A percentile compares a stretch with the other conserved stretches of the same genome.
These are phyloP conservation scores for Ophiostoma novo-ulmi DNA, from an alignment of 2,329 filamentous ascomycete species.

Conservation along the genomic window DNA sequence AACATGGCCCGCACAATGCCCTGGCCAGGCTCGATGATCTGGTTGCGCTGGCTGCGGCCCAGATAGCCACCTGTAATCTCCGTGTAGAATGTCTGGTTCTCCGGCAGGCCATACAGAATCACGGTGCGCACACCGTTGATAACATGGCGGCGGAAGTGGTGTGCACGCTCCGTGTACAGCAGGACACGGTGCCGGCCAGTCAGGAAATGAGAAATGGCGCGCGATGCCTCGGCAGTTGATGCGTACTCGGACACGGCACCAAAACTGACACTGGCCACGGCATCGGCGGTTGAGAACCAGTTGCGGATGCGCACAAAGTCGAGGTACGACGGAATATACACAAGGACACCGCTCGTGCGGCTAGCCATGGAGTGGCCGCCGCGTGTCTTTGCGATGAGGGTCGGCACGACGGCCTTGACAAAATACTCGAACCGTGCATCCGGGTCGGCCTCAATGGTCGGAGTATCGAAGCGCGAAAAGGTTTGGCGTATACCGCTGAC, in stretches of 20 bases:
- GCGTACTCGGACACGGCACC: constrained; percentile 88
- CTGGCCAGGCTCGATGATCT: constrained; percentile 51
- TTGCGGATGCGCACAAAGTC: constrained; percentile 94
- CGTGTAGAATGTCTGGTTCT: constrained; percentile 76
- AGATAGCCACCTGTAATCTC: constrained; percentile 69
- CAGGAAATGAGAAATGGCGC: constrained; percentile 82
- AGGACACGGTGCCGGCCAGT: constrained; percentile 76
- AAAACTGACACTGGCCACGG: constrained; percentile 58
- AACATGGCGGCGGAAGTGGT: constrained; percentile 88
- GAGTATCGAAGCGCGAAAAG: constrained; percentile 77
- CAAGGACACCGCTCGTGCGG: constrained; percentile 57
- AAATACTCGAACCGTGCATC: constrained; percentile 91
- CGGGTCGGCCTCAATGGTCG: constrained; percentile 67
- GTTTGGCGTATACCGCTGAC: constrained; percentile 70
- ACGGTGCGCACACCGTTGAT: constrained; percentile 76
- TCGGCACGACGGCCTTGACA: constrained; percentile 71
- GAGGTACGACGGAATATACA: constrained; percentile 90
- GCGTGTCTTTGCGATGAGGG: constrained; percentile 63
- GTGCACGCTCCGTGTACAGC: constrained; percentile 90
- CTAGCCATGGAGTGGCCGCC: constrained; percentile 34
- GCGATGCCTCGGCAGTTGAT: constrained; percentile 68
- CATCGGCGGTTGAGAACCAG: constrained; percentile 69
- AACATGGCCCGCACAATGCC: constrained; percentile 64
- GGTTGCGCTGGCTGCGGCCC: constrained; percentile 52
- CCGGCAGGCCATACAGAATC: constrained; percentile 80